These are phyloP conservation scores for Colletotrichum truncatum DNA, from an alignment of 2,329 filamentous ascomycete species.

Conservation along the genomic window DNA sequence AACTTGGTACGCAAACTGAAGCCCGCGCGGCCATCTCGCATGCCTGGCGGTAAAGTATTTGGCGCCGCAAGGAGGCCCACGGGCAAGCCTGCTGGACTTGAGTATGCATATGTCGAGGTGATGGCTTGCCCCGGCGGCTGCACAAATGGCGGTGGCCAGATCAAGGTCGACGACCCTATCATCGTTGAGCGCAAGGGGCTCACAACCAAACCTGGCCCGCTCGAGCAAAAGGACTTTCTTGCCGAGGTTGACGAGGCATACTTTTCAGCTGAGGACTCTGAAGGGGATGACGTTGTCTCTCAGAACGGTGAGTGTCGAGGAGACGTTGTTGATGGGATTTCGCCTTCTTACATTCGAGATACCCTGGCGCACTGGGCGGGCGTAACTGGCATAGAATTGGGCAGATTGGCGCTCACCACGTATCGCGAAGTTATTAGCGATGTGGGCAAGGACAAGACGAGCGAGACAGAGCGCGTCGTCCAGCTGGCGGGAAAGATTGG, in stretches of 20 bases:
- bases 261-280: slow-evolving; percentile 76
- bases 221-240: slow-evolving; percentile 89
- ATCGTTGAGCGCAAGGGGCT: slow-evolving; percentile 59
- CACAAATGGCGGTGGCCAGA: slow-evolving; percentile 96
- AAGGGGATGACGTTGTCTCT: slow-evolving; percentile 38
- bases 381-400: slow-evolving; percentile 74
- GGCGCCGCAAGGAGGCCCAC: slow-evolving; percentile 63
- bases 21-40: slow-evolving; percentile 78
- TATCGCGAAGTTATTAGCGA: slow-evolving; percentile 95
- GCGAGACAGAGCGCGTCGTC: slow-evolving; percentile 82
- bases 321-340: slow-evolving; percentile 71
- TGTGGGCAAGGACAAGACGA: slow-evolving; percentile 79
- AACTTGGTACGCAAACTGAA: slow-evolving; percentile 94
- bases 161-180: slow-evolving; percentile 85
- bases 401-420: slow-evolving; percentile 82
- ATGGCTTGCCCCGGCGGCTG: slow-evolving; percentile 99
- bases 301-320: slow-evolving; percentile 38
- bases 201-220: slow-evolving; percentile 69
- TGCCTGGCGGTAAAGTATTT: slow-evolving; percentile 78
- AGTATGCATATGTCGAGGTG: slow-evolving; percentile 95
- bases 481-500: slow-evolving; percentile 91
- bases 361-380: slow-evolving; percentile 80
- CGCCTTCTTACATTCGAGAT: slow-evolving; percentile 70
- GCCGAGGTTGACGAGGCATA: slow-evolving; percentile 88
- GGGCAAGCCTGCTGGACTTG: slow-evolving; percentile 60